Evolutionary conservation across 805 yeast genomes (phyloP), one percentile per base, ranked within the genome.

Genomic region (Zygosaccharomyces bailii): DNA sequence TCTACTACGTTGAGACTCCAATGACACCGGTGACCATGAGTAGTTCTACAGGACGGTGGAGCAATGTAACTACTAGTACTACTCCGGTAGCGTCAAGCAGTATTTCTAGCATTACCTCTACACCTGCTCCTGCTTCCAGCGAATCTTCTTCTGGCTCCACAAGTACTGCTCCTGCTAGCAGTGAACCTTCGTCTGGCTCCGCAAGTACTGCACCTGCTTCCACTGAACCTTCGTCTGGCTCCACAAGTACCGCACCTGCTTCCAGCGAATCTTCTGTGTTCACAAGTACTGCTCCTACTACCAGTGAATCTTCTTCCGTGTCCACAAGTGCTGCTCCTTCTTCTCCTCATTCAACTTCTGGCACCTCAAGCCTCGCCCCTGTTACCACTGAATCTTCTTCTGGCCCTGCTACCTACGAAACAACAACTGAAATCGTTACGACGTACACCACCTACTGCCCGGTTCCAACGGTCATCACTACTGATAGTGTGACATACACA

Each of bases 401-500:
- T 32, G 35, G 18, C 19, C 16, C 10, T 4, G 21, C n/a, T 19
- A n/a, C 19, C 18, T 39, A 44, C 38, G 54, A 58, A 32, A 35
- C 46, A 37, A 51, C 53, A 24, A 34, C 34, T 5, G 44, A 49
- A 34, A 25, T 39, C 18, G 55, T 53, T 13, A 51, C 51, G 37
- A 53, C 55, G 4, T 13, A 71, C 77, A 79, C 84, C 70, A 84
- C 93, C 59, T 84, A 81, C 83, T 86, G 95, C 71, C 93, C 95
- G 66, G 71, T 60, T 52, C 69, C 95, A 42, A 86, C 95, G 58
- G 68, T 74, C 48, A 59, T 85, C 49, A 73, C 71, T 52, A 78
- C 80, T 67, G 80, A 80, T 76, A 74, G 74, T 74, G 65, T 66
- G 65, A 83, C 91, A 63, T 76, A 79, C 78, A 79, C 84, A 53